These are phyloP conservation scores for Cladorrhinum sp. DNA, from an alignment of 2,329 filamentous ascomycete genomes.

Conservation along the genomic window DNA sequence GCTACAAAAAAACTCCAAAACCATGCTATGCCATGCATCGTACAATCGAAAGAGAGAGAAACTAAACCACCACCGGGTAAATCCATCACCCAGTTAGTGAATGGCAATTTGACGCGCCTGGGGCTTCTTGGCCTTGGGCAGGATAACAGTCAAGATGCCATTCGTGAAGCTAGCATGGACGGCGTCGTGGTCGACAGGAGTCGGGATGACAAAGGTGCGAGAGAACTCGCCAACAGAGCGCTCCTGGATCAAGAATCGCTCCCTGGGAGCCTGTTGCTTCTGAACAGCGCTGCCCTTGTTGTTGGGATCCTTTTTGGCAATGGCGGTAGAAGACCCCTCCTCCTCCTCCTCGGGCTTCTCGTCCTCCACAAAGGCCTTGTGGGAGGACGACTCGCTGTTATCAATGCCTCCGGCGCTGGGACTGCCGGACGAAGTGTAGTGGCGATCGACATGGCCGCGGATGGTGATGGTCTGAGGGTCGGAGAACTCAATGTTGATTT, in stretches of 20 bases:
- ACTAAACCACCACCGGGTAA: background rate
- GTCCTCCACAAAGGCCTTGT: slow-evolving; percentile 65
- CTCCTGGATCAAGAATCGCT: slow-evolving; percentile 59
- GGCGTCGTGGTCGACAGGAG: slow-evolving; percentile 57
- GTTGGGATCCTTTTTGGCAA: slow-evolving; percentile 24
- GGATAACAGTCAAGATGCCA: slow-evolving; percentile 60
- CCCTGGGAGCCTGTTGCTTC: slow-evolving; percentile 33
- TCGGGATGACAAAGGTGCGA: slow-evolving; percentile 66
- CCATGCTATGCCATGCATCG: background rate
- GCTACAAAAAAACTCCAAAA: background rate
- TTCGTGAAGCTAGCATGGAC: slow-evolving; percentile 63
- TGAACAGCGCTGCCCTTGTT: slow-evolving; percentile 30
- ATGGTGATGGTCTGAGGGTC: slow-evolving; percentile 71
- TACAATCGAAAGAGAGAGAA: background rate
- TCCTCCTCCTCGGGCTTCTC: slow-evolving; percentile 36
- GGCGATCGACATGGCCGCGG: slow-evolving; percentile 65
- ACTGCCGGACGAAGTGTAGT: slow-evolving; percentile 53
- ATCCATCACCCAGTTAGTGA: slow-evolving; percentile 36
- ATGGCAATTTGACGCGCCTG: slow-evolving; percentile 54
- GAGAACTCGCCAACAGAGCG: slow-evolving; percentile 65
- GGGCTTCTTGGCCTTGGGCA: slow-evolving; percentile 65
- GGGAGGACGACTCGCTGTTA: slow-evolving; percentile 32
- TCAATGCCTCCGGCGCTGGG: slow-evolving; percentile 36
- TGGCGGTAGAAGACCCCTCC: background rate
- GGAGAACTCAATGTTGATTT: slow-evolving; percentile 75